phyloP scores from a whole-genome alignment of 2,329 filamentous ascomycete genomes.

The Cercospora canescens region DNA sequence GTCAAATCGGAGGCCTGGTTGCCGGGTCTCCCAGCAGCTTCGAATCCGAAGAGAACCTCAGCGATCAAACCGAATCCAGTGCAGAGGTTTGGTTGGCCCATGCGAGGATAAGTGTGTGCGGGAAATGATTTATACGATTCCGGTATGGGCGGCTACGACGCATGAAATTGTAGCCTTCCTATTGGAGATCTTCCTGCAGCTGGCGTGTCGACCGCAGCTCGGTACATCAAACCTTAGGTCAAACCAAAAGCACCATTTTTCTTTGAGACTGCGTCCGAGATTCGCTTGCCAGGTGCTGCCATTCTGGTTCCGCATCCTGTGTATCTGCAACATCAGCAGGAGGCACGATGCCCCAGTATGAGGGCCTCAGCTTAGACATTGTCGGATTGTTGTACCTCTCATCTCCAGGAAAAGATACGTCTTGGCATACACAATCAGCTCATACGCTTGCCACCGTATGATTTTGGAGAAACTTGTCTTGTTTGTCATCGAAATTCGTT shows the following conservation, averaged over 20 bases:
- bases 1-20: neutral
- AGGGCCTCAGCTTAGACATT: neutral
- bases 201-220: neutral
- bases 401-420: neutral
- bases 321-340: neutral
- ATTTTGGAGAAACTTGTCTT: neutral
- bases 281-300: neutral
- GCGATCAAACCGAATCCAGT: neutral
- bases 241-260: neutral
- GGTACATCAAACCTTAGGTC: neutral
- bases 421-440: neutral
- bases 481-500: neutral
- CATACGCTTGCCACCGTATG: neutral
- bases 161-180: neutral
- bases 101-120: neutral
- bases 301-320: neutral
- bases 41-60: neutral
- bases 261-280: neutral
- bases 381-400: neutral
- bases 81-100: neutral
- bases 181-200: neutral
- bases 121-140: neutral
- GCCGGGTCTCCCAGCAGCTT: neutral
- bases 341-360: neutral
- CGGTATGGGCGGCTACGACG: neutral